Percentiles rank a stretch among this genome's conserved stretches.
phyloP scores from a whole-genome alignment of 169 alveolate species.

The Toxoplasma gondii region DNA sequence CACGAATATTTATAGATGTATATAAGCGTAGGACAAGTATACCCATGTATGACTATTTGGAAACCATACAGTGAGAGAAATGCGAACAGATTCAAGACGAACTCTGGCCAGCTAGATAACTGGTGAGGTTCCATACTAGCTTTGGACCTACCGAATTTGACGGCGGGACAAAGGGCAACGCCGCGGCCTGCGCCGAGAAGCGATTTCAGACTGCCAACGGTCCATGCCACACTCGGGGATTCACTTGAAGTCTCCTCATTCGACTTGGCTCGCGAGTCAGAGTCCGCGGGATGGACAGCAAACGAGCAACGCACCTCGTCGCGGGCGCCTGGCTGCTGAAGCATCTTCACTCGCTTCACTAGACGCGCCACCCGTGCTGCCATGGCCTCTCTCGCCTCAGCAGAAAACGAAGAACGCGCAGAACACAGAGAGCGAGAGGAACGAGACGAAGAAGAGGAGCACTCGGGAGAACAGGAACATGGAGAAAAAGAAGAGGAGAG shows the following conservation, averaged over 20 bases:
- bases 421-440: neutral
- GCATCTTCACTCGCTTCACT: neutral
- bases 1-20: no score
- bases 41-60: no score
- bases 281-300: neutral
- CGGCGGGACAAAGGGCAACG: conserved; percentile 31
- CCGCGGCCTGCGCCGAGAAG: conserved; percentile 33
- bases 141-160: neutral
- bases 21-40: no score
- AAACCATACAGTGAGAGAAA: no score
- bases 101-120: no score
- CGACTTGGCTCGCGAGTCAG: neutral
- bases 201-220: neutral
- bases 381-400: neutral
- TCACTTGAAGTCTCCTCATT: neutral
- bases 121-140: no score
- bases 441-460: neutral
- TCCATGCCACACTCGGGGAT: neutral
- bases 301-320: conserved; percentile 26
- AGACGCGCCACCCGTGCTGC: conserved; percentile 10
- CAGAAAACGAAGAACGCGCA: neutral
- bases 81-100: no score
- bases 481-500: no score
- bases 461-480: neutral
- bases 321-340: conserved; percentile 14